phyloP scores from a whole-genome alignment of 2,329 filamentous ascomycete species.

The Verticillium klebahnii region DNA sequence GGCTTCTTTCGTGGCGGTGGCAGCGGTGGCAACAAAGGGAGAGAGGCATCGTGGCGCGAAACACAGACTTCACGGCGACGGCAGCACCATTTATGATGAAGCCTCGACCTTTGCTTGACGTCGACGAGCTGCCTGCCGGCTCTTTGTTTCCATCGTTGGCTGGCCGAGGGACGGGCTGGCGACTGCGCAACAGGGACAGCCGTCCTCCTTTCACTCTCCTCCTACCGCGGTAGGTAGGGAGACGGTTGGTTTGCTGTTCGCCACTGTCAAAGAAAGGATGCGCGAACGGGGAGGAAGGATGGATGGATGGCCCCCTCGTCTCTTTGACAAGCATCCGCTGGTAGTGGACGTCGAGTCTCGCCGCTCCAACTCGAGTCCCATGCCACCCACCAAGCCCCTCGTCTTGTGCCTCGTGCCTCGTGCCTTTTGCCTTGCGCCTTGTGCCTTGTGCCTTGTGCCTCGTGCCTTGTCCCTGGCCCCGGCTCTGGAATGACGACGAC shows the following conservation, averaged over 20 bases:
- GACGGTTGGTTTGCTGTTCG: neutral
- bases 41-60: neutral
- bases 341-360: neutral
- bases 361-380: neutral
- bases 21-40: neutral
- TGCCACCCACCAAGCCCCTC: neutral
- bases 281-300: neutral
- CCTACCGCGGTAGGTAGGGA: neutral
- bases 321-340: neutral
- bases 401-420: no score
- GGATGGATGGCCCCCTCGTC: neutral
- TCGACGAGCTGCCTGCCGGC: neutral
- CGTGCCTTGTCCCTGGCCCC: neutral
- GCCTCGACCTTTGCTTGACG: neutral
- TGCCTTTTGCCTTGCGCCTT: no score
- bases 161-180: no score
- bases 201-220: neutral
- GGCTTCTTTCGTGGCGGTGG: no score
- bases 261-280: neutral
- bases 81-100: neutral
- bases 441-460: neutral
- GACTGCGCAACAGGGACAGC: no score
- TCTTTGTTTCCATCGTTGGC: neutral
- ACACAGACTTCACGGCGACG: neutral
- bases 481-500: constrained; percentile 11